Evolutionary conservation across 257 asterid species (phyloP).

Genomic region (Paraleonurus japonicus): DNA sequence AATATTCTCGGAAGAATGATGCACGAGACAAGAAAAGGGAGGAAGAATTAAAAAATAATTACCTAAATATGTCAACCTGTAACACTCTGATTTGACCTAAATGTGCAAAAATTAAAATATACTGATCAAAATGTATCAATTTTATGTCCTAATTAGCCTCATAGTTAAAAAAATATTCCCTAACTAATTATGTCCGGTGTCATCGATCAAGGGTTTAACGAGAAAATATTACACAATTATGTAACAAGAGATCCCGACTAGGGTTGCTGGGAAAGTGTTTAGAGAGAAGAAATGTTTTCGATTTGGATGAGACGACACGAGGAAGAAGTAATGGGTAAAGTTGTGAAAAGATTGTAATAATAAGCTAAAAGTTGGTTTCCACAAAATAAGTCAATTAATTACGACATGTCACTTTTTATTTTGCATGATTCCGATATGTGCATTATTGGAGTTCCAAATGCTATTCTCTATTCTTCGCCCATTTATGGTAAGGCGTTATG

Average conservation of each 20-base stretch:
- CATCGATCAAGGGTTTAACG: too few relatives aligned
- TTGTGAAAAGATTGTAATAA: background rate
- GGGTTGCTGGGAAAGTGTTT: too few relatives aligned
- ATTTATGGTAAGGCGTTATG: slow-evolving; percentile 46
- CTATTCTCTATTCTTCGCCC: slow-evolving; percentile 57
- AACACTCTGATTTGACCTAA: too few relatives aligned
- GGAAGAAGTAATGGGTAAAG: background rate
- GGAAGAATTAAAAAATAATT: too few relatives aligned
- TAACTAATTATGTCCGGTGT: too few relatives aligned
- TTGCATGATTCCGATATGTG: slow-evolving; percentile 47
- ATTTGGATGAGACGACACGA: slow-evolving; percentile 17
- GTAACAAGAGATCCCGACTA: background rate
- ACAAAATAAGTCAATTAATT: background rate
- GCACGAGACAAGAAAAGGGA: background rate
- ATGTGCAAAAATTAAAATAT: too few relatives aligned
- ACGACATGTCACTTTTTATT: slow-evolving; percentile 6
- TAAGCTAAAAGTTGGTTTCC: background rate
- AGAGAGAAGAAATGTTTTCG: background rate
- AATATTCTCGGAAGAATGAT: too few relatives aligned
- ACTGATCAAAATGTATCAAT: too few relatives aligned
- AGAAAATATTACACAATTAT: too few relatives aligned
- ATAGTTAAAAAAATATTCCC: too few relatives aligned
- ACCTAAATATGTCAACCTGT: too few relatives aligned
- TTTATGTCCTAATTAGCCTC: too few relatives aligned
- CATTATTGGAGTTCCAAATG: slow-evolving; percentile 25